Conservation (phyloP, 2,329 filamentous ascomycete species). For the Penicillium hesseltinei region DNA sequence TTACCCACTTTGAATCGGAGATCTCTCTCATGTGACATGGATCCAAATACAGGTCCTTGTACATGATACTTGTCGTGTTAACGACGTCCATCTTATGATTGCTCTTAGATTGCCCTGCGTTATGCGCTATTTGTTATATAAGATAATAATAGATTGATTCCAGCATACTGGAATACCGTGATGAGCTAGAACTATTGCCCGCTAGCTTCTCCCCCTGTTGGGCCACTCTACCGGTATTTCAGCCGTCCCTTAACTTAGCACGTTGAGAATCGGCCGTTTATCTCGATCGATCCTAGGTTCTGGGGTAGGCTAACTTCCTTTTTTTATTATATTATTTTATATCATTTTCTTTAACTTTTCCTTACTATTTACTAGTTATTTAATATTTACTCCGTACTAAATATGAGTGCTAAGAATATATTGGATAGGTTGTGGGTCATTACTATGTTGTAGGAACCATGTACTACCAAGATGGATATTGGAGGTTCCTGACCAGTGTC, state of each 20-base stretch:
- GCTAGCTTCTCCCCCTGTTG: not conserved
- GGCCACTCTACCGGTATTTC: not conserved
- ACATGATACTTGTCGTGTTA: not conserved
- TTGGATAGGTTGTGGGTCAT: not conserved
- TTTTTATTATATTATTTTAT: not conserved
- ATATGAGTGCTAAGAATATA: not conserved
- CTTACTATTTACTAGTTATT: not conserved
- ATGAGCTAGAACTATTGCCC: slow-evolving; percentile 1
- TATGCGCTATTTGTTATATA: not conserved
- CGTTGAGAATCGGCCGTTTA: slow-evolving; percentile 7
- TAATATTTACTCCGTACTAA: not conserved
- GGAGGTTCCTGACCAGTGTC: slow-evolving; percentile 15
- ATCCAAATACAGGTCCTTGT: slow-evolving; percentile 1
- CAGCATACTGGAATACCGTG: not conserved
- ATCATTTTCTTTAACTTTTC: too few relatives aligned
- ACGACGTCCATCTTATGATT: not conserved
- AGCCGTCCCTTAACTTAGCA: slow-evolving; percentile 6
- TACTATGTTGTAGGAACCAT: not conserved
- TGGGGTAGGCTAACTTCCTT: not conserved
- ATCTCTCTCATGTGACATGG: slow-evolving; percentile 18
- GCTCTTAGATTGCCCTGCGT: not conserved
- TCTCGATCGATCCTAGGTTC: slow-evolving; percentile 4
- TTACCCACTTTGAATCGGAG: slow-evolving; percentile 13
- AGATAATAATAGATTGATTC: slow-evolving; percentile 1
- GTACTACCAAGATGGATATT: not conserved